Conservation (phyloP, 2,329 filamentous ascomycete species). For the Cladosporium velox region DNA sequence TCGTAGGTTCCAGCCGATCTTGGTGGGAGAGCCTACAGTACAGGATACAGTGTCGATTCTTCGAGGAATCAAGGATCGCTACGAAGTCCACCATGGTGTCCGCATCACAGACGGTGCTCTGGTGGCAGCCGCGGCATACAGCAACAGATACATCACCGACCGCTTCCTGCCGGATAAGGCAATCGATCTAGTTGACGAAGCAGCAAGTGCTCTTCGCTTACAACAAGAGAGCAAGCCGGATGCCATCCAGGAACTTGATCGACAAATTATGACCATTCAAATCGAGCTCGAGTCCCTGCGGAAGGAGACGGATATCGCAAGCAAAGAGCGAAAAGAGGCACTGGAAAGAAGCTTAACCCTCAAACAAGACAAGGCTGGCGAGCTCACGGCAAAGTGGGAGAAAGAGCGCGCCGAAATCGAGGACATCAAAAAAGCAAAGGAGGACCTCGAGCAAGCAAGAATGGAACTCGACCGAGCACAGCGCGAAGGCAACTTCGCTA, state of each 20-base stretch:
- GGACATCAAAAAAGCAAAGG: conserved; percentile 80
- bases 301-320: conserved; percentile 90
- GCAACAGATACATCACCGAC: conserved; percentile 95
- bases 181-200: conserved; percentile 95
- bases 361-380: conserved; percentile 74
- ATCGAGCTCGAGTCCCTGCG: conserved; percentile 93
- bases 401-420: conserved; percentile 85
- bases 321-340: conserved; percentile 82
- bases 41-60: conserved; percentile 94
- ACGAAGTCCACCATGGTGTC: conserved; percentile 96
- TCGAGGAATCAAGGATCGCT: conserved; percentile 94
- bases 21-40: conserved; percentile 88
- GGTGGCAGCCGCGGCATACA: conserved; percentile 87
- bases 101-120: conserved; percentile 89
- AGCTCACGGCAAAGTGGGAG: conserved; percentile 82
- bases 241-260: conserved; percentile 86
- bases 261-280: conserved; percentile 95
- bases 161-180: conserved; percentile 95
- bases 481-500: conserved; percentile 81
- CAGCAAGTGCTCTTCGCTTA: conserved; percentile 82
- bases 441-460: conserved; percentile 81
- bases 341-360: conserved; percentile 74
- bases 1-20: conserved; percentile 88
- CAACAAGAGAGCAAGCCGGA: conserved; percentile 98
- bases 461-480: conserved; percentile 86